Evolutionary conservation across 352 stramenopile species (phyloP).

Genomic region (Phytophthora brassicae): DNA sequence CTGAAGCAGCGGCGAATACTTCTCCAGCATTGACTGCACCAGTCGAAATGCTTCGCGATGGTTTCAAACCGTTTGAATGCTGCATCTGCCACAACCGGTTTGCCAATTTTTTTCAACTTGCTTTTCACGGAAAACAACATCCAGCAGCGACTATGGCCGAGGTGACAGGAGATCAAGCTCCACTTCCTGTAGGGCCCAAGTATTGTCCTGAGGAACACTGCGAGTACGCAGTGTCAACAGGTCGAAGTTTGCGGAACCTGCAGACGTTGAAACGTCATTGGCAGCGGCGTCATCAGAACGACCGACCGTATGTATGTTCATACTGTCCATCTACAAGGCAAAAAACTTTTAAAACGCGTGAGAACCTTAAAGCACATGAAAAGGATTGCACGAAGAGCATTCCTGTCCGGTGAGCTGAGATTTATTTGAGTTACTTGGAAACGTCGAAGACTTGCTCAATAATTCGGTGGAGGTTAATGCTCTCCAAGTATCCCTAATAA

Average conservation of each 20-base stretch:
- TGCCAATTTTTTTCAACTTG: conserved; percentile 73
- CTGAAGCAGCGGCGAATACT: conserved; percentile 5
- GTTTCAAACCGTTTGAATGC: conserved; percentile 69
- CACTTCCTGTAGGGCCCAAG: conserved; percentile 60
- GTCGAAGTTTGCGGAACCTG: conserved; percentile 61
- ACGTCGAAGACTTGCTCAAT: conserved; percentile 86
- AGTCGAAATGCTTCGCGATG: conserved; percentile 56
- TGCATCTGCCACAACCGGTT: conserved; percentile 55
- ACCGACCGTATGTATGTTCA: conserved; percentile 52
- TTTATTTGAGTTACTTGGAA: conserved; percentile 58
- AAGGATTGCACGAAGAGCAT: conserved; percentile 54
- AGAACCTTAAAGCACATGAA: conserved; percentile 72
- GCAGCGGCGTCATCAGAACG: conserved; percentile 59
- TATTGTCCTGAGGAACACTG: conserved; percentile 58
- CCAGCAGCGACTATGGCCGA: conserved; percentile 27
- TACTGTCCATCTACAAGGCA: conserved; percentile 38
- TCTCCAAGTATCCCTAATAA: conserved; percentile 76
- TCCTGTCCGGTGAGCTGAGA: conserved; percentile 17
- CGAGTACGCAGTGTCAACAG: conserved; percentile 46
- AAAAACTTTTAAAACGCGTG: conserved; percentile 71
- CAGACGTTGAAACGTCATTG: conserved; percentile 77
- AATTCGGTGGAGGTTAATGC: conserved; percentile 86
- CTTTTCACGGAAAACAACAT: conserved; percentile 70
- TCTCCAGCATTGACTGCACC: conserved; percentile 40
- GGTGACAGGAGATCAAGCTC: conserved; percentile 41